Evolutionary conservation across 306 rosid genomes (phyloP).

Genomic region (Quercus suber): DNA sequence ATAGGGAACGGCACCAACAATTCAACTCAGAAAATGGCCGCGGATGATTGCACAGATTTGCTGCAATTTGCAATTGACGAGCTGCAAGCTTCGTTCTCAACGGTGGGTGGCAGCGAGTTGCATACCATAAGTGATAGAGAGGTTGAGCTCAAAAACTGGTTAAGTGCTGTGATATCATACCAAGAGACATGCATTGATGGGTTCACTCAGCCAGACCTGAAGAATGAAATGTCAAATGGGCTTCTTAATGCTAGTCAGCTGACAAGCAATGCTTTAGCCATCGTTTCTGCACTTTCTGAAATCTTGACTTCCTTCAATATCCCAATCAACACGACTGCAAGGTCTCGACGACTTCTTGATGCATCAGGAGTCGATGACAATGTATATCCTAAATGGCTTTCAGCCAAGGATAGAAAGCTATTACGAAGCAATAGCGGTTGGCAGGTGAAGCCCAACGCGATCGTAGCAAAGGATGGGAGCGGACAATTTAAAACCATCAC

Average conservation of each 20-base stretch:
- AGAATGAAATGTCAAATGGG: background rate
- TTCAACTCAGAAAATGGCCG: conserved; percentile 35
- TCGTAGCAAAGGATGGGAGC: conserved; percentile 74
- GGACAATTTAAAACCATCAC: conserved; percentile 48
- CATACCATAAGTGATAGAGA: conserved; percentile 18
- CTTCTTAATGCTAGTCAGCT: conserved; percentile 15
- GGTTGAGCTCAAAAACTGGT: conserved; percentile 58
- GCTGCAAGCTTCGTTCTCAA: conserved; percentile 26
- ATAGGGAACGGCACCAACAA: background rate
- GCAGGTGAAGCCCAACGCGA: conserved; percentile 14
- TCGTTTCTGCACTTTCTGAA: conserved; percentile 26
- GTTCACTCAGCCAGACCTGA: conserved; percentile 10
- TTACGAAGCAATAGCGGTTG: conserved; percentile 21
- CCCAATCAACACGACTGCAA: background rate
- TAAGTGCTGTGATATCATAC: conserved; percentile 53
- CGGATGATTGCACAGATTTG: conserved; percentile 62
- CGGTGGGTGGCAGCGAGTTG: conserved; percentile 27
- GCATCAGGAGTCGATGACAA: conserved; percentile 5
- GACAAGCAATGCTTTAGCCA: conserved; percentile 54
- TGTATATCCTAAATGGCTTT: conserved; percentile 52
- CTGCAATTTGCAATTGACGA: conserved; percentile 39
- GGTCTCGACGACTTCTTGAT: conserved; percentile 50
- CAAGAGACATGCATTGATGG: conserved; percentile 50
- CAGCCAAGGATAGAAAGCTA: conserved; percentile 48
- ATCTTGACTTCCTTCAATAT: conserved; percentile 28